phyloP scores from a whole-genome alignment of 2,329 filamentous ascomycete genomes.

The Hirsutella thompsonii region DNA sequence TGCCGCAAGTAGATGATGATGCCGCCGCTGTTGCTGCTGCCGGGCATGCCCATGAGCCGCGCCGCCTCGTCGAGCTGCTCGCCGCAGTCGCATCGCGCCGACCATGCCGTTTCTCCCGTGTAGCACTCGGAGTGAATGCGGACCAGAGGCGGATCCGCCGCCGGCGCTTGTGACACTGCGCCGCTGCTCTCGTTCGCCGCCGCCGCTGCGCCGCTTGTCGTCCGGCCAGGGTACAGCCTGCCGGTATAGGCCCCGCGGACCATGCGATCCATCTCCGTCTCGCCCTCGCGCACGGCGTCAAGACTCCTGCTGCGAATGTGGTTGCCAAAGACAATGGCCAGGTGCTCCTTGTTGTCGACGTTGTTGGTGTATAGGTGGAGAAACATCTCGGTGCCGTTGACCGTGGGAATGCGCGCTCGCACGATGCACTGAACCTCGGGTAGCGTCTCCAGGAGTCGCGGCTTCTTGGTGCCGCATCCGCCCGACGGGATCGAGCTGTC shows the following conservation, averaged over 20 bases:
- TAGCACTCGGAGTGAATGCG: constrained; percentile 98
- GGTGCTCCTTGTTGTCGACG: constrained; percentile 86
- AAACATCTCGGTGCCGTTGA: constrained; percentile 89
- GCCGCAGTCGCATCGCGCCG: constrained; percentile 91
- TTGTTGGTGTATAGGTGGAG: constrained; percentile 89
- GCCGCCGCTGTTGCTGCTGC: constrained; percentile 52
- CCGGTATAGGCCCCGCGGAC: constrained; percentile 89
- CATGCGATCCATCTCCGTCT: constrained; percentile 85
- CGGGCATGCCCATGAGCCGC: constrained; percentile 70
- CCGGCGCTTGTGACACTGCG: constrained; percentile 1
- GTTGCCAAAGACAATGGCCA: constrained; percentile 92
- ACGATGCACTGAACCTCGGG: constrained; percentile 89
- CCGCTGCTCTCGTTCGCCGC: constrained; percentile 6
- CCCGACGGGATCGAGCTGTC: constrained; percentile 45
- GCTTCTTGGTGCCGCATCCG: constrained; percentile 50
- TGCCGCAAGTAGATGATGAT: constrained; percentile 94
- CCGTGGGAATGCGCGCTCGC: constrained; percentile 87
- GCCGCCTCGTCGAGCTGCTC: constrained; percentile 96
- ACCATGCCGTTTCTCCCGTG: constrained; percentile 97
- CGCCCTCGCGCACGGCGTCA: constrained; percentile 58
- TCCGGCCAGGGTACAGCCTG: constrained; percentile 72
- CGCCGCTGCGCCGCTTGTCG: constrained; percentile 50
- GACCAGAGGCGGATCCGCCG: constrained; percentile 51
- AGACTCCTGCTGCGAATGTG: constrained; percentile 64
- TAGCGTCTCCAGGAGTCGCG: constrained; percentile 60